These are phyloP conservation scores for Rosa lucieae DNA, from an alignment of 306 rosid genomes.

Conservation along the genomic window DNA sequence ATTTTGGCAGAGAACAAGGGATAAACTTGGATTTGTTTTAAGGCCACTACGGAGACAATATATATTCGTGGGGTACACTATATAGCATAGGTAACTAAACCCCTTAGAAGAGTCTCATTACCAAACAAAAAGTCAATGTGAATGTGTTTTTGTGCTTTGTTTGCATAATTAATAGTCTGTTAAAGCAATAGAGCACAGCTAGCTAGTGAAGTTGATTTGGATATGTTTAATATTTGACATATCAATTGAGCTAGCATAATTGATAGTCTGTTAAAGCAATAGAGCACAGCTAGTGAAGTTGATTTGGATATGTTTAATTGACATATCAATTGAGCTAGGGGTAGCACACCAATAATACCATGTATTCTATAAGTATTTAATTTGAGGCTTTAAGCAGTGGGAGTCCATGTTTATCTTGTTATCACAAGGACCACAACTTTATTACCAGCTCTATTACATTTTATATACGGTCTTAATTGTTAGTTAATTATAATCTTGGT, in stretches of 20 bases:
- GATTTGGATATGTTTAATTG: background rate
- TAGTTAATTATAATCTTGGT: conserved; percentile 35
- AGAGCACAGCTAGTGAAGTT: background rate
- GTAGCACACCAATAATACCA: conserved; percentile 21
- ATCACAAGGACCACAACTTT: conserved; percentile 33
- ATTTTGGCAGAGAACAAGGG: background rate
- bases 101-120: conserved; percentile 10
- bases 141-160: conserved; percentile 2
- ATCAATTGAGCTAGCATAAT: conserved; percentile 17
- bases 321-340: conserved; percentile 16
- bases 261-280: background rate
- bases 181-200: background rate
- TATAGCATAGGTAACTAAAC: conserved; percentile 6
- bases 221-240: background rate
- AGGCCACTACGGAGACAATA: background rate
- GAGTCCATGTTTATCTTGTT: conserved; percentile 47
- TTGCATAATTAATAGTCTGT: background rate
- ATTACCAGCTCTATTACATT: conserved; percentile 37
- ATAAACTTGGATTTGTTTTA: background rate
- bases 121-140: conserved; percentile 25
- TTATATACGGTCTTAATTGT: conserved; percentile 12
- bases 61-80: background rate
- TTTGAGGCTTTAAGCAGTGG: background rate
- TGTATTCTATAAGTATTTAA: conserved; percentile 18
- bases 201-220: background rate